These are phyloP conservation scores for Tylopilus subfusipes DNA, from an alignment of 768 basidiomycete genomes.

Conservation along the genomic window DNA sequence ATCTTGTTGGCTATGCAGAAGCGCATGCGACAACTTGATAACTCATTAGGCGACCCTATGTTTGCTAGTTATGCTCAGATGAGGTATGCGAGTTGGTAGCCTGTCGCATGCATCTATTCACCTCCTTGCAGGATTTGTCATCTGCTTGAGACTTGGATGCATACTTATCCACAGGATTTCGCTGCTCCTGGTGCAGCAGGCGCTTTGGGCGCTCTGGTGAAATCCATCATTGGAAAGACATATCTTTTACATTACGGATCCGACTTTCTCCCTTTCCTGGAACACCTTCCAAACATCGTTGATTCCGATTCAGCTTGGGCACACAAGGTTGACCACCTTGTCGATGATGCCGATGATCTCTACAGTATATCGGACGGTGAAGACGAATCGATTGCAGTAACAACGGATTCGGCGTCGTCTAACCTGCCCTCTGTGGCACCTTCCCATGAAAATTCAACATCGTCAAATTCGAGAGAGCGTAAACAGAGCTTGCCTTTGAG, in stretches of 20 bases:
- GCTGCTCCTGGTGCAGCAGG: constrained; percentile 70
- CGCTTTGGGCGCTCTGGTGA: constrained; percentile 71
- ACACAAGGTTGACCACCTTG: constrained; percentile 54
- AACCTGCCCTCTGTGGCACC: constrained; percentile 21
- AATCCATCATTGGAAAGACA: constrained; percentile 74
- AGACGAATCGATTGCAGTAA: constrained; percentile 33
- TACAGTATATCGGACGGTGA: constrained; percentile 57
- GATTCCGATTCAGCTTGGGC: constrained; percentile 76
- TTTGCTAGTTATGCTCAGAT: constrained; percentile 87
- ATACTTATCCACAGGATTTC: constrained; percentile 74
- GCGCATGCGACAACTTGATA: constrained; percentile 74
- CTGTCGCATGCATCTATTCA: constrained; percentile 2
- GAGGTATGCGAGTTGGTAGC: constrained; percentile 46
- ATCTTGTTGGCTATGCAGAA: constrained; percentile 86
- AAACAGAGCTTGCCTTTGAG: constrained; percentile 65
- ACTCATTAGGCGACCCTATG: constrained; percentile 73
- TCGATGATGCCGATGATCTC: constrained; percentile 61
- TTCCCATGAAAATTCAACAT: constrained; percentile 22
- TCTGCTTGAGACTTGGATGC: constrained; percentile 74
- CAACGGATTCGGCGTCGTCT: constrained; percentile 32
- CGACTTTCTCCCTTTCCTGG: constrained; percentile 77
- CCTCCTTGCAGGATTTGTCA: constrained; percentile 61
- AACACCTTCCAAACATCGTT: constrained; percentile 55
- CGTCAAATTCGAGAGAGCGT: constrained; percentile 48
- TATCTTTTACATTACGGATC: constrained; percentile 83